Base-by-base conservation (phyloP, 2,329 filamentous ascomycete genomes). In the Talaromyces sp. region DNA sequence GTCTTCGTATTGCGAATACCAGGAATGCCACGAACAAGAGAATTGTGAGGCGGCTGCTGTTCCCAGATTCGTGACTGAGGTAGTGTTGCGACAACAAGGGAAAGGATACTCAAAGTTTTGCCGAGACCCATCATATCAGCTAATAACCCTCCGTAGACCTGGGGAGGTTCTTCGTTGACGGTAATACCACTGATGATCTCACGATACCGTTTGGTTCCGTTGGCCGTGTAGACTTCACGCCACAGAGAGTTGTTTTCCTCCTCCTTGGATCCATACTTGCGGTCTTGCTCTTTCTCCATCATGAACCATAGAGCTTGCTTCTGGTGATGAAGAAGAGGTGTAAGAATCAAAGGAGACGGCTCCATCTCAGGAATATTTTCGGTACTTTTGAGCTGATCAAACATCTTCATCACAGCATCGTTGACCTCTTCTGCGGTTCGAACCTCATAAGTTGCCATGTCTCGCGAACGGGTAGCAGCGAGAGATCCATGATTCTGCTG, bases 111-210 rank as follows among this genome's bases (percentile, higher is more conserved):
- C 60, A 99, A 77, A 0, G 91, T 93, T 78, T 94, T 95, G 9
- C 91, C 91, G n/a, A 94, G 81, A 31, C 91, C 91, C 91, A 95
- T 95, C 87, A 93, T 92, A 74, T 94, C 91, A 15, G 90, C 91
- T 22, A 94, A 79, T 41, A 94, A 88, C 3, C 91, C 91, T 33
- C 91, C 91, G 10, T 88, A 81, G 1, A 88, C 87, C 70, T 92
- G 86, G 1, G 85, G 82, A 0, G 91, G 91, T 62, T 85, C 83
- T 52, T 84, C 77, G 22, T 79, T 79, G 68, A 87, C 82, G 35
- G 86, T 83, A 52, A 89, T 84, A 1, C 90, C 90, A 11, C 92
- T 97, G 70, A 99, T 93, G 65, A 97, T 87, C 70, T 99, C 95
- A 71, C 89, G 87, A 75, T 90, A 97, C 17, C 84, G 78, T 61